phyloP scores from a whole-genome alignment of 108 stramenopile genomes.

The Cyclotella baltica region DNA sequence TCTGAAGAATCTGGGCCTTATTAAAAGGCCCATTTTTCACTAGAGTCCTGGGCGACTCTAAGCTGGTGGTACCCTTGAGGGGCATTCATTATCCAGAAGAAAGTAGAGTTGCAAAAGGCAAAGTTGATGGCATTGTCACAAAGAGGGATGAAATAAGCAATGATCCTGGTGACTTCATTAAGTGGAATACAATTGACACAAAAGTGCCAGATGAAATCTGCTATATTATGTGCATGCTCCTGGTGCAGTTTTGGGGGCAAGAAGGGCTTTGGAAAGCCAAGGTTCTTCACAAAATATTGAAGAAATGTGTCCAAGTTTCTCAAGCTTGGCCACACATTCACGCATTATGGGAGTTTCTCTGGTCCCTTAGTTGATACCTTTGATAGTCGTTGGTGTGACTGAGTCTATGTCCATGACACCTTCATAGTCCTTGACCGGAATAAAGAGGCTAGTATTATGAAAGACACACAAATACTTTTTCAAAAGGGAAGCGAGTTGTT shows the following conservation, averaged over 20 bases:
- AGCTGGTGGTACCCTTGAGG: neutral
- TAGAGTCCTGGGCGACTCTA: neutral
- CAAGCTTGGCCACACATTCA: neutral
- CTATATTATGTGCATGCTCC: neutral
- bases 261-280: neutral
- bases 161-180: neutral
- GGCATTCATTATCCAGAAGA: too few relatives aligned
- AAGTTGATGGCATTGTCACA: neutral
- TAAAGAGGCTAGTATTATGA: too few relatives aligned
- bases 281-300: neutral
- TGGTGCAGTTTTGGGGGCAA: slow-evolving; percentile 2
- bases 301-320: too few relatives aligned
- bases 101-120: too few relatives aligned
- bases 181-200: too few relatives aligned
- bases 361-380: neutral
- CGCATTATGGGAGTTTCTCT: too few relatives aligned
- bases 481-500: neutral
- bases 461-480: too few relatives aligned
- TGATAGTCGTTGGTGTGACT: neutral
- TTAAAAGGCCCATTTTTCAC: neutral
- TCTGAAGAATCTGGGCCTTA: too few relatives aligned
- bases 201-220: neutral
- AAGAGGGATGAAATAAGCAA: slow-evolving; percentile 1
- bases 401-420: too few relatives aligned
- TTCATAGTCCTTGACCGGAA: too few relatives aligned